phyloP scores from a whole-genome alignment of 768 basidiomycete species.

The Leucogyrophana mollusca region DNA sequence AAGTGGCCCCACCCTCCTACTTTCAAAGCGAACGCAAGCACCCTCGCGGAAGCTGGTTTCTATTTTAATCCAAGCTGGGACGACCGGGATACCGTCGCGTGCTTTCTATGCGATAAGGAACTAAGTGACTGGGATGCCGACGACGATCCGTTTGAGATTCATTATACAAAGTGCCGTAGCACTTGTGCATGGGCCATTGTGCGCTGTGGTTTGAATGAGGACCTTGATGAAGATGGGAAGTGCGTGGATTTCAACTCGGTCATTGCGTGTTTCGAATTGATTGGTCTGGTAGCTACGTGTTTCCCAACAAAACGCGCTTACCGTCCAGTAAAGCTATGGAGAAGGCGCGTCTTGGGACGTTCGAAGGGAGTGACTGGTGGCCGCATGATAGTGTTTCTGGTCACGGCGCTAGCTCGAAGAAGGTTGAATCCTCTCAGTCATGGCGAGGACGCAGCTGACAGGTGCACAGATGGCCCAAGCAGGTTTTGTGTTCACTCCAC shows the following conservation, averaged over 20 bases:
- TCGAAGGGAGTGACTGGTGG: constrained; percentile 67
- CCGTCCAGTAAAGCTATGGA: constrained; percentile 71
- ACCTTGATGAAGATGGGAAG: constrained; percentile 58
- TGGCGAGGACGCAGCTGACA: constrained; percentile 5
- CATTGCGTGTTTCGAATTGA: neutral
- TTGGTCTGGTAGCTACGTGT: constrained; percentile 48
- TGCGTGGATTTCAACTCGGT: constrained; percentile 27
- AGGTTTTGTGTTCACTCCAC: constrained; percentile 82
- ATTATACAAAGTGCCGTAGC: constrained; percentile 63
- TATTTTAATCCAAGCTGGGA: constrained; percentile 71
- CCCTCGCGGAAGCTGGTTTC: constrained; percentile 88
- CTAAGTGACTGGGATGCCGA: constrained; percentile 81
- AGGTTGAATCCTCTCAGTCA: constrained; percentile 37
- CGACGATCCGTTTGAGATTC: constrained; percentile 87
- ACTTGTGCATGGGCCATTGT: constrained; percentile 83
- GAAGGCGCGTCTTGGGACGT: constrained; percentile 69
- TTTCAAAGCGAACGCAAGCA: constrained; percentile 68
- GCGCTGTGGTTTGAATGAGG: constrained; percentile 64
- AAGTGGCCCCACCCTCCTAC: constrained; percentile 78
- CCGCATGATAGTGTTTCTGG: constrained; percentile 60
- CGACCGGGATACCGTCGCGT: constrained; percentile 74
- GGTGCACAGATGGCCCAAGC: constrained; percentile 76
- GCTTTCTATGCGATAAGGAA: constrained; percentile 81
- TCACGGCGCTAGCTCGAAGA: constrained; percentile 71
- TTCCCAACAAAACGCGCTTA: constrained; percentile 56